A percentile compares a stretch with the other conserved stretches of the same genome.
Conservation (phyloP, 495 filamentous ascomycete genomes). For the Hypomontagnella monticulosa region DNA sequence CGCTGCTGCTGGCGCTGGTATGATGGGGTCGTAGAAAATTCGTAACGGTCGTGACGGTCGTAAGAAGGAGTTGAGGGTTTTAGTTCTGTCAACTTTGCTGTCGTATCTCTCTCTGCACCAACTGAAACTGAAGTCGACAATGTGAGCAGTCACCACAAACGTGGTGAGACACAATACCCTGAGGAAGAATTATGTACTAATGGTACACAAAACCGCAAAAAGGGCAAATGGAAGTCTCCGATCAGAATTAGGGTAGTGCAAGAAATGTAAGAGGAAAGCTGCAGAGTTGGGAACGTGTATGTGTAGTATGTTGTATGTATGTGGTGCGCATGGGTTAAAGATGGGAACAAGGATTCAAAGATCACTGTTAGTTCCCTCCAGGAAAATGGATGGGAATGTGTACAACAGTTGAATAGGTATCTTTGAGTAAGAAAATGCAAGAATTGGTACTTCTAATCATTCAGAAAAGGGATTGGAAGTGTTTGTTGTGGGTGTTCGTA, state of each 20-base stretch:
- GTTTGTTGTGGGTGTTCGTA: constrained; percentile 6
- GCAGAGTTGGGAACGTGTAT: constrained; percentile 1
- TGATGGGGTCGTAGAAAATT: constrained; percentile 42
- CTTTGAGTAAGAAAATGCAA: constrained; percentile 15
- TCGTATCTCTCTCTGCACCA: constrained; percentile 48
- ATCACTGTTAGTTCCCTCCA: not conserved
- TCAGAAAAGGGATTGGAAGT: constrained; percentile 12
- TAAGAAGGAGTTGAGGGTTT: constrained; percentile 43
- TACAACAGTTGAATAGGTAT: constrained; percentile 17
- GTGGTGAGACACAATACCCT: constrained; percentile 25
- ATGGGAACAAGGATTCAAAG: constrained; percentile 5
- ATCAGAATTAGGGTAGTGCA: constrained; percentile 1
- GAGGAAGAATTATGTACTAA: constrained; percentile 18
- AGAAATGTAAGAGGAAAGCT: constrained; percentile 12
- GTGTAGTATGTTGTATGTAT: constrained; percentile 10
- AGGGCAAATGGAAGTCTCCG: constrained; percentile 15
- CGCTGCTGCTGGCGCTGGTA: constrained; percentile 58
- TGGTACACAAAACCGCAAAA: constrained; percentile 8
- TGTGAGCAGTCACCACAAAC: constrained; percentile 55
- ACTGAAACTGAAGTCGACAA: constrained; percentile 55
- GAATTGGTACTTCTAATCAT: constrained; percentile 17
- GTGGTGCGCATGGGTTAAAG: constrained; percentile 15
- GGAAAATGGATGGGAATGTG: constrained; percentile 1
- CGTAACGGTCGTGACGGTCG: constrained; percentile 57
- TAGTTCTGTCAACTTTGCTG: constrained; percentile 55